Evolutionary conservation across 192 early-diverging fungal species (phyloP).

Genomic region (Phlyctochytrium bullatum): DNA sequence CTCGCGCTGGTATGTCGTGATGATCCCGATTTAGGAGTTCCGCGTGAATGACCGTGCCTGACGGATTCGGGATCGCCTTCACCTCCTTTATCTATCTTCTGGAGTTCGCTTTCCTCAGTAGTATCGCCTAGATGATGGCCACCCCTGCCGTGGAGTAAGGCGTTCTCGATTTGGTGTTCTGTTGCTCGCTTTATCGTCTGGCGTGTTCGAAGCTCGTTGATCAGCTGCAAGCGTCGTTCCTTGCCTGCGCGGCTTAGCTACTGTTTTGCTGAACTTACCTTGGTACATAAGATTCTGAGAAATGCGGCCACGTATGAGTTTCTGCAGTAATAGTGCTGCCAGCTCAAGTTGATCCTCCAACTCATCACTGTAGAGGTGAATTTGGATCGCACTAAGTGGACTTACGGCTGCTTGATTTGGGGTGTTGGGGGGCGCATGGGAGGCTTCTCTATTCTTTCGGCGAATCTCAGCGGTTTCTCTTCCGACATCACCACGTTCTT

Average conservation of each 20-base stretch:
- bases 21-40: not conserved
- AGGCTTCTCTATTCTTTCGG: slow-evolving; percentile 50
- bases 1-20: not conserved
- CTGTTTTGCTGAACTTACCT: slow-evolving; percentile 31
- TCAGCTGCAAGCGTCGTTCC: slow-evolving; percentile 49
- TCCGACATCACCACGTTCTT: slow-evolving; percentile 18
- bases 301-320: slow-evolving; percentile 52
- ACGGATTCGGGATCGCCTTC: not conserved
- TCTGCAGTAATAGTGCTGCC: slow-evolving; percentile 52
- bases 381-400: slow-evolving; percentile 5
- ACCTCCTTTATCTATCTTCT: too few relatives aligned
- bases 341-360: slow-evolving; percentile 50
- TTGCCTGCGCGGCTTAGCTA: slow-evolving; percentile 39
- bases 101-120: too few relatives aligned
- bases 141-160: not conserved
- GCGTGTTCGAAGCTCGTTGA: slow-evolving; percentile 54
- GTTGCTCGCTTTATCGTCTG: slow-evolving; percentile 37
- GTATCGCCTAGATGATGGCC: too few relatives aligned
- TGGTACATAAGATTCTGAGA: slow-evolving; percentile 59
- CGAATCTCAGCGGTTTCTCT: slow-evolving; percentile 44
- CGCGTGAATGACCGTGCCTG: not conserved
- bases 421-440: slow-evolving; percentile 52
- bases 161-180: slow-evolving; percentile 12
- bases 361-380: slow-evolving; percentile 22
- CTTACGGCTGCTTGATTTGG: slow-evolving; percentile 36